phyloP scores from a whole-genome alignment of 768 basidiomycete species.

The Chalciporus piperatus region DNA sequence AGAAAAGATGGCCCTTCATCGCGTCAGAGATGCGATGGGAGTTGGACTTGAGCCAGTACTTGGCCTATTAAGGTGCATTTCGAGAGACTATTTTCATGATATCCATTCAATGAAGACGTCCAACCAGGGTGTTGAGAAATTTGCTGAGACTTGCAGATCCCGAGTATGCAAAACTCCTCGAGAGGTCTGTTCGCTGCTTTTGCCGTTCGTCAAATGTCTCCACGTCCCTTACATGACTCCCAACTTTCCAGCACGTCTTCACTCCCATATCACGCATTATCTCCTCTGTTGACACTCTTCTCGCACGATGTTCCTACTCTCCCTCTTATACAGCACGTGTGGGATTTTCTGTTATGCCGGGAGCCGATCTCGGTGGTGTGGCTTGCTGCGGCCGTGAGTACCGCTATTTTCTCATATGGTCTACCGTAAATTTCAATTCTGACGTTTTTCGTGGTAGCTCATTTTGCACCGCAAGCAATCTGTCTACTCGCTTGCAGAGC shows the following conservation, averaged over 20 bases:
- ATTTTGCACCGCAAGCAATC: slow-evolving; percentile 71
- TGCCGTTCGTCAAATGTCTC: slow-evolving; percentile 1
- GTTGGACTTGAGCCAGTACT: slow-evolving; percentile 78
- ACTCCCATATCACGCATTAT: slow-evolving; percentile 85
- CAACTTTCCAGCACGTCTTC: slow-evolving; percentile 58
- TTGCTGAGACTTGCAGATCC: slow-evolving; percentile 71
- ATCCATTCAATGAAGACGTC: not conserved
- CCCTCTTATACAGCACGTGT: slow-evolving; percentile 86
- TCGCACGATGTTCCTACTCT: slow-evolving; percentile 90
- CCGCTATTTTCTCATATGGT: not conserved
- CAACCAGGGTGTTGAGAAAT: slow-evolving; percentile 64
- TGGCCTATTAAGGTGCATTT: slow-evolving; percentile 64
- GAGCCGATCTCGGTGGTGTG: slow-evolving; percentile 83
- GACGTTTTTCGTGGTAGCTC: slow-evolving; percentile 45
- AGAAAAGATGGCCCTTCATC: slow-evolving; percentile 32
- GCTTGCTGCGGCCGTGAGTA: slow-evolving; percentile 74
- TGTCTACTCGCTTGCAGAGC: slow-evolving; percentile 55
- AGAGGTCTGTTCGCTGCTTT: slow-evolving; percentile 44
- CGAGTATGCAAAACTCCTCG: slow-evolving; percentile 62
- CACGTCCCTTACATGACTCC: not conserved
- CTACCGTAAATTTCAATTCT: not conserved
- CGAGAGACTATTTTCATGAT: not conserved
- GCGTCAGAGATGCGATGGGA: slow-evolving; percentile 86
- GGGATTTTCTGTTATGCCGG: slow-evolving; percentile 83
- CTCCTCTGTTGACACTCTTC: slow-evolving; percentile 87